These are phyloP conservation scores for Aspergillus tamarii DNA, from an alignment of 2,329 filamentous ascomycete genomes.

Conservation along the genomic window DNA sequence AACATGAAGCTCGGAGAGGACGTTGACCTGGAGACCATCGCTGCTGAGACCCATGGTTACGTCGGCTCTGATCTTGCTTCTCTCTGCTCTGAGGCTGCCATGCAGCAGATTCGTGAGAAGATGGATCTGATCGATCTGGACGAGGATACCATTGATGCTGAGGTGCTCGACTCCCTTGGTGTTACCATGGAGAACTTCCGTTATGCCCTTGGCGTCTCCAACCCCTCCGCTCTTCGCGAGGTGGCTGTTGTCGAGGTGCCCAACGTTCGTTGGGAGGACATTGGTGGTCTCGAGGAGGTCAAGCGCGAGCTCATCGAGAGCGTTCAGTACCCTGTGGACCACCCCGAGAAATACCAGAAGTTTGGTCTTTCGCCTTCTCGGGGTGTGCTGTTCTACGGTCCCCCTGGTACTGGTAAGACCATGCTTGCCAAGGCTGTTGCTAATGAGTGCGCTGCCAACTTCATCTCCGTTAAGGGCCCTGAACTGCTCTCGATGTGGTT, in stretches of 20 bases:
- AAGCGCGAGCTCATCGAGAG: slow-evolving; percentile 99
- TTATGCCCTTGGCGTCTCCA: slow-evolving; percentile 95
- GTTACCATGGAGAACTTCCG: slow-evolving; percentile 99
- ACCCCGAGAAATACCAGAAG: slow-evolving; percentile 99
- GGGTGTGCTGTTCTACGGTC: slow-evolving; percentile 98
- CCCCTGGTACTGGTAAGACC: slow-evolving; percentile 99
- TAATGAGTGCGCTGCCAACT: slow-evolving; percentile 99
- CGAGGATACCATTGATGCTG: slow-evolving; percentile 97
- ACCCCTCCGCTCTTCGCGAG: slow-evolving; percentile 97
- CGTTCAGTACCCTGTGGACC: slow-evolving; percentile 98
- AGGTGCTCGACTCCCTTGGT: slow-evolving; percentile 95
- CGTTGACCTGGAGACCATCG: slow-evolving; percentile 95
- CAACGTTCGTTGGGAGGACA: slow-evolving; percentile 99
- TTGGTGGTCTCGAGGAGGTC: slow-evolving; percentile 96
- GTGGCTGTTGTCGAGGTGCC: slow-evolving; percentile 98
- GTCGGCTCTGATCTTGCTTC: slow-evolving; percentile 98
- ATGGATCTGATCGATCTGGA: slow-evolving; percentile 99
- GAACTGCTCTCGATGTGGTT: slow-evolving; percentile 99
- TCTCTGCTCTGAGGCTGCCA: slow-evolving; percentile 97
- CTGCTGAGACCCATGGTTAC: slow-evolving; percentile 97
- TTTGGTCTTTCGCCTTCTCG: slow-evolving; percentile 97
- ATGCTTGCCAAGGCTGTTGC: slow-evolving; percentile 98
- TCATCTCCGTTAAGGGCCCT: slow-evolving; percentile 98
- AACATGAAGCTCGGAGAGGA: slow-evolving; percentile 99
- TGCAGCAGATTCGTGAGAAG: slow-evolving; percentile 99